Percentiles rank a stretch among this genome's conserved stretches.
These are phyloP conservation scores for Mycena vitilis DNA, from an alignment of 768 basidiomycete genomes.

Conservation along the genomic window DNA sequence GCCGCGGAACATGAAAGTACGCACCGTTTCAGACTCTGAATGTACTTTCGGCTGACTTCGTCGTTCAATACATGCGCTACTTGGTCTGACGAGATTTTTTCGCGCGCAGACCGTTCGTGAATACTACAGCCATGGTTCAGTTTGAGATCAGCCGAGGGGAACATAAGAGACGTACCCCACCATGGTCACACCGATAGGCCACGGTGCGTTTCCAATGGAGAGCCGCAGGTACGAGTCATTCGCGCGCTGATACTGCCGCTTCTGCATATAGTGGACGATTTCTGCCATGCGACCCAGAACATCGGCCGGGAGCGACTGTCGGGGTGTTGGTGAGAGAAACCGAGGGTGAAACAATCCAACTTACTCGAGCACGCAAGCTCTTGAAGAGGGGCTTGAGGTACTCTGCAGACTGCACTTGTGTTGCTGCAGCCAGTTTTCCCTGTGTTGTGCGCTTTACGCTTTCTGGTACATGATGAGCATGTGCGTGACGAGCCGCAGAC, in stretches of 20 bases:
- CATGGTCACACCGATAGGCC: conserved; percentile 99
- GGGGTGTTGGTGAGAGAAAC: conserved; percentile 12
- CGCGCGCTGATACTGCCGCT: conserved; percentile 92
- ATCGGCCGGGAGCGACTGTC: conserved; percentile 81
- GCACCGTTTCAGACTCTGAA: conserved; percentile 96
- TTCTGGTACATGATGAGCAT: conserved; percentile 57
- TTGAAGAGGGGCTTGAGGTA: conserved; percentile 98
- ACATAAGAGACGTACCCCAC: conserved; percentile 80
- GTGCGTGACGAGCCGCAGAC: neutral
- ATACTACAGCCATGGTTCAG: conserved; percentile 63
- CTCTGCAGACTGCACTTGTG: conserved; percentile 94
- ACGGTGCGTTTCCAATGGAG: conserved; percentile 98
- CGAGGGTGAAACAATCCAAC: conserved; percentile 42
- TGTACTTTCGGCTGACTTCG: conserved; percentile 98
- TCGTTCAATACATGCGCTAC: conserved; percentile 99
- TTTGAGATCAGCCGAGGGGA: conserved; percentile 12
- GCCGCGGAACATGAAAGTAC: conserved; percentile 19
- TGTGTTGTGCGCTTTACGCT: conserved; percentile 88
- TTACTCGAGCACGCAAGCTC: conserved; percentile 84
- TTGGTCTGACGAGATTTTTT: conserved; percentile 97
- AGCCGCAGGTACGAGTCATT: conserved; percentile 98
- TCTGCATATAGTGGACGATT: conserved; percentile 97
- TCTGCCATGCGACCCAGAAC: conserved; percentile 90
- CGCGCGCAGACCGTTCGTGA: conserved; percentile 96
- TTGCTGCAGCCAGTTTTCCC: conserved; percentile 94